Conservation (phyloP, 495 filamentous ascomycete species). For the Xylaria longipes region DNA sequence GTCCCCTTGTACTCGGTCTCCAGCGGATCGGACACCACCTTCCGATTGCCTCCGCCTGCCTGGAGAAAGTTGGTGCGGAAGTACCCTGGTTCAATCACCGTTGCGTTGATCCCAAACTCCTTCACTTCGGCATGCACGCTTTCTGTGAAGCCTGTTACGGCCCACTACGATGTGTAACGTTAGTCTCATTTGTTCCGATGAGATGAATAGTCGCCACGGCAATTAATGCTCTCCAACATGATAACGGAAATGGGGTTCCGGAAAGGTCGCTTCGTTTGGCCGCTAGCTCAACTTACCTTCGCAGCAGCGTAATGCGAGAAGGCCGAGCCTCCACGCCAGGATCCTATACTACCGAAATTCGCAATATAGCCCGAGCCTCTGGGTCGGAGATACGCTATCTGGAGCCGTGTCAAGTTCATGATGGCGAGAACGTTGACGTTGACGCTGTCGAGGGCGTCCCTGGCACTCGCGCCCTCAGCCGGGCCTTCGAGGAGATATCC, state of each 20-base stretch:
- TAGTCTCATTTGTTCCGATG: conserved; percentile 1
- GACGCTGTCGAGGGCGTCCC: conserved; percentile 37
- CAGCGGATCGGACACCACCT: conserved; percentile 15
- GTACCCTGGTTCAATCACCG: conserved; percentile 46
- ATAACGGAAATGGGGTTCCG: not conserved
- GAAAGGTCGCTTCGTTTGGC: conserved; percentile 22
- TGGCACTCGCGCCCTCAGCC: conserved; percentile 32
- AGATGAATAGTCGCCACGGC: not conserved
- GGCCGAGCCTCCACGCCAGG: conserved; percentile 26
- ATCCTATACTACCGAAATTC: conserved; percentile 39
- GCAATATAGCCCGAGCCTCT: conserved; percentile 41
- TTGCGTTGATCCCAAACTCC: conserved; percentile 39
- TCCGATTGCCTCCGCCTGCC: conserved; percentile 18
- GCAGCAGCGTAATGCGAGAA: conserved; percentile 51
- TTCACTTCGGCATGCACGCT: conserved; percentile 33
- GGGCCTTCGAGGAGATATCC: conserved; percentile 34
- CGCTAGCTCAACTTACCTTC: conserved; percentile 39
- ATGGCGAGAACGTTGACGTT: conserved; percentile 50
- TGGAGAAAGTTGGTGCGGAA: conserved; percentile 30
- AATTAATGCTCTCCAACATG: not conserved
- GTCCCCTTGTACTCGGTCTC: conserved; percentile 26
- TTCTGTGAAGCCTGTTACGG: conserved; percentile 35
- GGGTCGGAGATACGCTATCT: conserved; percentile 43
- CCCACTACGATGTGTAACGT: conserved; percentile 27
- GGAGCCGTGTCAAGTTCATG: conserved; percentile 45